phyloP scores from a whole-genome alignment of 1,284 basidiomycete genomes.

The Rhodotorula sp. region DNA sequence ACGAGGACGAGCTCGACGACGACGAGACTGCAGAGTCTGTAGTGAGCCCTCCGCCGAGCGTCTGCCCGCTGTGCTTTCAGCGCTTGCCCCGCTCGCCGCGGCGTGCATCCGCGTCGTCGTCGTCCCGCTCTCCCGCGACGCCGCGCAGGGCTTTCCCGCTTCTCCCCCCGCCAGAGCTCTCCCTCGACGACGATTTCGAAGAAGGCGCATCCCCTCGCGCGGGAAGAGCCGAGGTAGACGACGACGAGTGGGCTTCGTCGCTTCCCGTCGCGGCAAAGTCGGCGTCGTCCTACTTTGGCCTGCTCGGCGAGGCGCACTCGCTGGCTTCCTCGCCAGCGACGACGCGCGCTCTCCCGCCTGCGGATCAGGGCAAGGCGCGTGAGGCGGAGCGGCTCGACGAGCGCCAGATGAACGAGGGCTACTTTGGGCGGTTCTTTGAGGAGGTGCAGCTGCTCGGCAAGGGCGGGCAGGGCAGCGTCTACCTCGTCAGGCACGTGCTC shows the following conservation, averaged over 20 bases:
- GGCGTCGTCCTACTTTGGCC: conserved; percentile 20
- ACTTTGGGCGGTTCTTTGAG: conserved; percentile 43
- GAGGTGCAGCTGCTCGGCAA: conserved; percentile 38
- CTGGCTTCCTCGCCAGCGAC: conserved; percentile 19
- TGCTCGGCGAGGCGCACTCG: conserved; percentile 35
- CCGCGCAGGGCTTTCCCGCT: not conserved
- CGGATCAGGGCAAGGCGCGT: not conserved
- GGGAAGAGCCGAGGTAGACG: not conserved
- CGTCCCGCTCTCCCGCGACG: not conserved
- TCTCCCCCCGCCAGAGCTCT: not conserved
- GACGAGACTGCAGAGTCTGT: not conserved
- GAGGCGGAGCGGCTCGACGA: conserved; percentile 8
- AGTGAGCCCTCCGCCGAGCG: not conserved
- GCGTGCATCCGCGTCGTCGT: not conserved
- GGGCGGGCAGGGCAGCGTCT: conserved; percentile 39
- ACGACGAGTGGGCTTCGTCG: not conserved
- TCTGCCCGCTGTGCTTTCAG: conserved; percentile 31
- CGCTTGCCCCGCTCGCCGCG: not conserved
- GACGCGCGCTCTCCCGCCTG: conserved; percentile 1
- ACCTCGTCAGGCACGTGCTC: conserved; percentile 44
- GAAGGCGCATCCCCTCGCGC: not conserved
- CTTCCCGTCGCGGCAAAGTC: not conserved
- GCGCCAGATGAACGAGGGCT: conserved; percentile 41
- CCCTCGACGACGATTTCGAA: too few species aligned
- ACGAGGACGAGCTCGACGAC: not conserved